A percentile compares a stretch with the other conserved stretches of the same genome.
phyloP scores from a whole-genome alignment of 371 early-diverging fungal species.

The Mucor plumbeus region DNA sequence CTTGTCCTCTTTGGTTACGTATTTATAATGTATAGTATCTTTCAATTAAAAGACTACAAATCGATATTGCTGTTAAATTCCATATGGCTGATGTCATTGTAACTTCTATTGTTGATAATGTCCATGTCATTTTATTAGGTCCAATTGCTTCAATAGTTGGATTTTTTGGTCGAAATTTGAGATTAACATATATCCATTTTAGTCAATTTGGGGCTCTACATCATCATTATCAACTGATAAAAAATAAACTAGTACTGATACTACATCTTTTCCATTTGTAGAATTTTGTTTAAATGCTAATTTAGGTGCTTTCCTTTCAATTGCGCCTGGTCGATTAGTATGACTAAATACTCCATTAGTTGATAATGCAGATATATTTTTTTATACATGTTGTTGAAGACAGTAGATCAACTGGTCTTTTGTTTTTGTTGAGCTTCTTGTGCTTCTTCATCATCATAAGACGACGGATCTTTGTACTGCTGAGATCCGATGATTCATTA shows the following conservation, averaged over 20 bases:
- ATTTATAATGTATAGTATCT: conserved; percentile 24
- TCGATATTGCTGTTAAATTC: conserved; percentile 18
- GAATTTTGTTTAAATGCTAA: neutral
- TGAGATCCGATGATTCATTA: neutral
- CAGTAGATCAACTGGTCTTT: conserved; percentile 1
- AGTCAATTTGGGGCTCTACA: conserved; percentile 13
- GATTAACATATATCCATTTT: conserved; percentile 23
- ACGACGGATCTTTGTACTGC: neutral
- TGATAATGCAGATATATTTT: conserved; percentile 3
- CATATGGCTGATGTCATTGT: conserved; percentile 22
- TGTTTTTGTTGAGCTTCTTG: neutral
- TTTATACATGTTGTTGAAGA: neutral
- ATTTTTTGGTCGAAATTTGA: conserved; percentile 24
- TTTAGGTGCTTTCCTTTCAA: conserved; percentile 16
- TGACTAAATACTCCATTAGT: conserved; percentile 3
- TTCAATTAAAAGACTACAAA: conserved; percentile 25
- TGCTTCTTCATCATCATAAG: neutral
- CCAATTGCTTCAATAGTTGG: conserved; percentile 23
- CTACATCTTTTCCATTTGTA: neutral
- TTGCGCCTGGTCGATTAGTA: conserved; percentile 16
- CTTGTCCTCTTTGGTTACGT: conserved; percentile 26
- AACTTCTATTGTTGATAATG: conserved; percentile 22
- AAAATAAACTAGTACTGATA: conserved; percentile 6
- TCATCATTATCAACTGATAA: conserved; percentile 16
- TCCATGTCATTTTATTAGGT: conserved; percentile 16